A percentile compares a stretch with the other conserved stretches of the same genome.
These are phyloP conservation scores for Geotrichum phurueaensis DNA, from an alignment of 1,139 yeast genomes.

Conservation along the genomic window DNA sequence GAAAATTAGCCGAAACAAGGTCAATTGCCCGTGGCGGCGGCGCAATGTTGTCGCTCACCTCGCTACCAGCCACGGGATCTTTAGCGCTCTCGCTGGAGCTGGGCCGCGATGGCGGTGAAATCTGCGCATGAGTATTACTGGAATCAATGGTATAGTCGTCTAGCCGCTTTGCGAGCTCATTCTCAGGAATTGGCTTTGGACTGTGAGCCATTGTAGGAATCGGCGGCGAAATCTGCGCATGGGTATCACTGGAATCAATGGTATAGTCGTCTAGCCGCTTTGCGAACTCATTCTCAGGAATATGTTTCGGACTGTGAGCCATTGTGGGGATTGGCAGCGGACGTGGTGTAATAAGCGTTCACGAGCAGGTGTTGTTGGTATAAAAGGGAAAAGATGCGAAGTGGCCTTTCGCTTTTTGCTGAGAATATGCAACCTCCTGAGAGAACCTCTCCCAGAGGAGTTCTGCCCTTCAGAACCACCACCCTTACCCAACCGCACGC, in stretches of 20 bases:
- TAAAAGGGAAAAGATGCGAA: not conserved
- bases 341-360: not conserved
- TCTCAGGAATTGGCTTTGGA: slow-evolving; percentile 7
- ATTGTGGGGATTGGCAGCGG: not conserved
- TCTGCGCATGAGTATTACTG: not conserved
- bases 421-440: not conserved
- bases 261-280: slow-evolving; percentile 6
- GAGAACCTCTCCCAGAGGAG: too few species aligned
- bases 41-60: not conserved
- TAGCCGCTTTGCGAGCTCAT: slow-evolving; percentile 9
- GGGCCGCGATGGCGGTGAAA: not conserved
- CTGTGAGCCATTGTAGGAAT: not conserved
- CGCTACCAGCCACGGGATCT: not conserved
- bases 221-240: not conserved
- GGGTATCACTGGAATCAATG: slow-evolving; percentile 1
- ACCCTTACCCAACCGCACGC: not conserved
- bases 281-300: slow-evolving; percentile 10
- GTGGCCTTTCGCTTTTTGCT: not conserved
- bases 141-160: slow-evolving; percentile 4
- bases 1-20: not conserved
- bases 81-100: not conserved
- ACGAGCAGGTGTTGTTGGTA: not conserved
- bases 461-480: not conserved
- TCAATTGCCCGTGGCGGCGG: not conserved
- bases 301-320: not conserved